Evolutionary conservation across 305 asterid genomes (phyloP).

Genomic region (Lippia alba): DNA sequence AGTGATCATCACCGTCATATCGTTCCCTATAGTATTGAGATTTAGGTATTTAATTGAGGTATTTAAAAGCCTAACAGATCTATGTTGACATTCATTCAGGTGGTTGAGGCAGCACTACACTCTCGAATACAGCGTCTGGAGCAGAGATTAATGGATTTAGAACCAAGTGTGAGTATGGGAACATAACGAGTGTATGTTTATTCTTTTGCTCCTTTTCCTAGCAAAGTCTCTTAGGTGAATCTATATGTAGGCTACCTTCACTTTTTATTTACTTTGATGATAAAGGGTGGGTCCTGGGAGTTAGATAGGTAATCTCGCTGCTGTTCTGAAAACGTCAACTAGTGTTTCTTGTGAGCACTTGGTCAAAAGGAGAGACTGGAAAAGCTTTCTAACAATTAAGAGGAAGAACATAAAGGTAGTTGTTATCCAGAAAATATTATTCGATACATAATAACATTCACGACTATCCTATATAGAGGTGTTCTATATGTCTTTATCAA

Average conservation of each 20-base stretch:
- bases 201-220: slow-evolving; percentile 24
- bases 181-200: slow-evolving; percentile 45
- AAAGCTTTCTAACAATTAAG: neutral
- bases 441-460: too few relatives aligned
- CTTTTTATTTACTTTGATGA: too few relatives aligned
- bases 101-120: slow-evolving; percentile 97
- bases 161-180: slow-evolving; percentile 87
- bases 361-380: slow-evolving; percentile 14
- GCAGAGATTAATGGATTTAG: slow-evolving; percentile 79
- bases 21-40: too few relatives aligned
- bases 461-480: too few relatives aligned
- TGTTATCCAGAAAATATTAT: too few relatives aligned
- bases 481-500: too few relatives aligned
- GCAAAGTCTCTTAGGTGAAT: slow-evolving; percentile 23
- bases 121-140: slow-evolving; percentile 93
- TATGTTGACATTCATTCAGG: slow-evolving; percentile 57
- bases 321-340: slow-evolving; percentile 12
- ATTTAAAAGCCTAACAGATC: slow-evolving; percentile 17
- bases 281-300: too few relatives aligned
- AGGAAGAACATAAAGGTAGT: neutral
- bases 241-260: slow-evolving; percentile 2
- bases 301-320: too few relatives aligned
- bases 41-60: too few relatives aligned
- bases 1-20: too few relatives aligned
- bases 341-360: slow-evolving; percentile 9